Percentiles rank a stretch among this genome's conserved stretches.
phyloP scores from a whole-genome alignment of 2,329 filamentous ascomycete species.

The Phaeomoniella chlamydospora region DNA sequence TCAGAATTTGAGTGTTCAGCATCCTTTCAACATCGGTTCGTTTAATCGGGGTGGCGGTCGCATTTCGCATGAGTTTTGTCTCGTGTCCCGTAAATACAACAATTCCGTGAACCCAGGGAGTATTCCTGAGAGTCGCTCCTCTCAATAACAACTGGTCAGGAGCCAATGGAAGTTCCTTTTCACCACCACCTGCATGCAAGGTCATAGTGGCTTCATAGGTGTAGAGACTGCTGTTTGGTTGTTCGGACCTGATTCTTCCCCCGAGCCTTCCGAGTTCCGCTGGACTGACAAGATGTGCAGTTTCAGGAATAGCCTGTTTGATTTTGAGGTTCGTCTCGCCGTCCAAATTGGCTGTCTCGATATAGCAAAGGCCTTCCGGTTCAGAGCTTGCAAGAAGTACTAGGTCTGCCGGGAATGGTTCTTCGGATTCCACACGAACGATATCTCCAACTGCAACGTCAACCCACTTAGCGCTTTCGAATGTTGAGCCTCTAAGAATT shows the following conservation, averaged over 20 bases:
- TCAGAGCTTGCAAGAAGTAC: conserved; percentile 89
- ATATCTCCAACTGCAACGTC: conserved; percentile 88
- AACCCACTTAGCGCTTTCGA: conserved; percentile 84
- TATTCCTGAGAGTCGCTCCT: conserved; percentile 88
- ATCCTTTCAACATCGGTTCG: conserved; percentile 88
- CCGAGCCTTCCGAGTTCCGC: conserved; percentile 73
- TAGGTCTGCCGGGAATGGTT: conserved; percentile 87
- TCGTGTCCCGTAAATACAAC: conserved; percentile 97
- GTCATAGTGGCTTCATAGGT: conserved; percentile 96
- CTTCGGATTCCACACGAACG: conserved; percentile 81
- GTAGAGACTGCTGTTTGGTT: conserved; percentile 95
- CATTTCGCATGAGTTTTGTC: conserved; percentile 97
- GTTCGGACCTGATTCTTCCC: conserved; percentile 81
- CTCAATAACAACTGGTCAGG: conserved; percentile 87
- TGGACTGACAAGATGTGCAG: conserved; percentile 70
- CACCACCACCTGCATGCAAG: conserved; percentile 75
- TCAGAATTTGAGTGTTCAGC: conserved; percentile 84
- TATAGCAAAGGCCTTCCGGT: conserved; percentile 94
- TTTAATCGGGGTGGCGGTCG: conserved; percentile 93
- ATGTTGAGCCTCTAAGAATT: conserved; percentile 69
- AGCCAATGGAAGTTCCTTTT: conserved; percentile 79
- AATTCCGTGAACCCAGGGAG: conserved; percentile 89
- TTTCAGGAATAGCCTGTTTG: conserved; percentile 93
- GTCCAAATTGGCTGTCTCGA: conserved; percentile 94
- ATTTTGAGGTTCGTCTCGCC: conserved; percentile 98